phyloP scores from a whole-genome alignment of 768 basidiomycete species.

The Suillus brevipes region DNA sequence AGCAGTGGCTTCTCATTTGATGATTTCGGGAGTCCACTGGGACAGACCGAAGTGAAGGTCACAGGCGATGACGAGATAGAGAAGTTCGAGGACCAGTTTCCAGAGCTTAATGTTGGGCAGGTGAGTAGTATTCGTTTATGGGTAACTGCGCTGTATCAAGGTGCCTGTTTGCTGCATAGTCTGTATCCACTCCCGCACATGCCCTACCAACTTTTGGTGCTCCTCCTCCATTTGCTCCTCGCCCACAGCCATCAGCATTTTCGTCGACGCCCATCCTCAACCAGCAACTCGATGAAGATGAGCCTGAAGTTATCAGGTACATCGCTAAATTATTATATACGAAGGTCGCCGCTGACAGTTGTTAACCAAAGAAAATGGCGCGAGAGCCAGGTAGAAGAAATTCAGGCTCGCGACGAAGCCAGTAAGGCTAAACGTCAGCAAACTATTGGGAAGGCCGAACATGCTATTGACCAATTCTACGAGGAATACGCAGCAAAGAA shows the following conservation, averaged over 20 bases:
- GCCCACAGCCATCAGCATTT: conserved; percentile 69
- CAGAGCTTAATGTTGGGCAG: conserved; percentile 62
- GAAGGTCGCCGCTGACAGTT: background rate
- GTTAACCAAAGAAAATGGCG: conserved; percentile 71
- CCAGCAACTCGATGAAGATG: conserved; percentile 70
- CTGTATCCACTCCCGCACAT: conserved; percentile 32
- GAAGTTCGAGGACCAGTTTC: conserved; percentile 84
- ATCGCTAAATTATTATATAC: conserved; percentile 15
- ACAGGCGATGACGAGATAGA: conserved; percentile 86
- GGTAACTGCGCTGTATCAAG: conserved; percentile 12
- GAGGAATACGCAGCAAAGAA: conserved; percentile 86
- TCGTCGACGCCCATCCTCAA: conserved; percentile 74
- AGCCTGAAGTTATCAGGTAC: conserved; percentile 85
- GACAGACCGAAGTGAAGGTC: conserved; percentile 59
- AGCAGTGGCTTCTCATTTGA: conserved; percentile 63
- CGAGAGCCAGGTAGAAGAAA: conserved; percentile 81
- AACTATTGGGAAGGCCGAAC: conserved; percentile 80
- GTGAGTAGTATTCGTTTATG: conserved; percentile 29
- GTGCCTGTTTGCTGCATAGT: conserved; percentile 18
- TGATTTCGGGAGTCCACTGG: conserved; percentile 55
- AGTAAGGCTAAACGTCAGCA: conserved; percentile 78
- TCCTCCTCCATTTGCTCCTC: conserved; percentile 66
- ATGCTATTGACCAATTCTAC: conserved; percentile 87
- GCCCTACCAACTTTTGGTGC: conserved; percentile 48
- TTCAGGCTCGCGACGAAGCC: conserved; percentile 78